Percentiles rank a stretch among this genome's conserved stretches.
Conservation (phyloP, 768 basidiomycete genomes). For the Trametes meyenii region DNA sequence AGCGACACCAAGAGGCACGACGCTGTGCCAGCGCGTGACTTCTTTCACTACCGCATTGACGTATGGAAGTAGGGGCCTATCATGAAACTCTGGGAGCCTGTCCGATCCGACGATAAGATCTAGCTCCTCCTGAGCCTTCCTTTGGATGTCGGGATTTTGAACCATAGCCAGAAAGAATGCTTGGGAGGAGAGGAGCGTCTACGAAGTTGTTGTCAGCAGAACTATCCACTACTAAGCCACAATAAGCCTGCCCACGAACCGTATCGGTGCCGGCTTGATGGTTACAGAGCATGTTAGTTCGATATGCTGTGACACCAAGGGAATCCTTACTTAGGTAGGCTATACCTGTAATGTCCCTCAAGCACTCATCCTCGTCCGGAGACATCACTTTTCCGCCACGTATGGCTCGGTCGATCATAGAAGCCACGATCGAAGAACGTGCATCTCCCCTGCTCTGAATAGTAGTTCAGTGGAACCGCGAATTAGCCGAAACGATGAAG, state of each 20-base stretch:
- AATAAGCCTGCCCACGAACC: neutral
- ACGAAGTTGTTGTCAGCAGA: too few relatives aligned
- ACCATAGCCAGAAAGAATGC: slow-evolving; percentile 35
- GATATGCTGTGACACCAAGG: too few relatives aligned
- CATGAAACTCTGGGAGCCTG: slow-evolving; percentile 28
- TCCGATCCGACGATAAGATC: slow-evolving; percentile 29
- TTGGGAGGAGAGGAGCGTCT: slow-evolving; percentile 25
- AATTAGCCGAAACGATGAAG: too few relatives aligned
- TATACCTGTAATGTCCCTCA: slow-evolving; percentile 1
- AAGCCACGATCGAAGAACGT: neutral
- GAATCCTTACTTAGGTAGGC: too few relatives aligned
- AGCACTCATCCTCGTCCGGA: slow-evolving; percentile 9
- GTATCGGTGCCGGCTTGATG: slow-evolving; percentile 25
- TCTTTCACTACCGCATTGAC: slow-evolving; percentile 28
- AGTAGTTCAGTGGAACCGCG: too few relatives aligned
- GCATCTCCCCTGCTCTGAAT: neutral
- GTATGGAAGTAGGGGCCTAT: slow-evolving; percentile 27
- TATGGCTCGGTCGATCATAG: neutral
- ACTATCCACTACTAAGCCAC: too few relatives aligned
- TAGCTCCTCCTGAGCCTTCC: slow-evolving; percentile 32
- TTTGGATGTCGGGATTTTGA: slow-evolving; percentile 27
- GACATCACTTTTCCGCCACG: neutral
- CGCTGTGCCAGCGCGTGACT: slow-evolving; percentile 28
- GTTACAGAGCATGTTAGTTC: too few relatives aligned
- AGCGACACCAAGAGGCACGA: slow-evolving; percentile 23